Evolutionary conservation across 2,329 filamentous ascomycete species (phyloP).

Genomic region (Simplicillium sp.): DNA sequence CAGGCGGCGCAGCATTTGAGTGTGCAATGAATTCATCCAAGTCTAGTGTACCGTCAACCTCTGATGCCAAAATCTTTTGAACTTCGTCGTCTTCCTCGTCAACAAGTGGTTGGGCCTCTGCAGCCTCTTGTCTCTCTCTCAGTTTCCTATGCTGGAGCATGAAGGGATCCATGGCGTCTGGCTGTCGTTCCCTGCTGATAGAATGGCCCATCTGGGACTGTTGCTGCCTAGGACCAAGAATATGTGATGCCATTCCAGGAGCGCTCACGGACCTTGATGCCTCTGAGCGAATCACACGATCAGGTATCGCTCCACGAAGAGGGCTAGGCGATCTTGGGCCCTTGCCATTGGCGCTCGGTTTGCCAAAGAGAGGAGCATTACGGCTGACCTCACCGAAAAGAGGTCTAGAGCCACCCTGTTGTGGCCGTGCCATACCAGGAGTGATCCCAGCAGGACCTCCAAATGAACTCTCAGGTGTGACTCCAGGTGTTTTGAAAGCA

Average conservation of each 20-base stretch:
- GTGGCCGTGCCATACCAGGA: slow-evolving; percentile 21
- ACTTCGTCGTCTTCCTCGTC: slow-evolving; percentile 64
- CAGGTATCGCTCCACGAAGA: slow-evolving; percentile 47
- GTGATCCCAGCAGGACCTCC: slow-evolving; percentile 33
- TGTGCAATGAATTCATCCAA: slow-evolving; percentile 62
- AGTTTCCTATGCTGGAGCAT: slow-evolving; percentile 40
- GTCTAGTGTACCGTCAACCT: slow-evolving; percentile 49
- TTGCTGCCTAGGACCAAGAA: slow-evolving; percentile 32
- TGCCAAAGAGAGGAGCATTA: slow-evolving; percentile 43
- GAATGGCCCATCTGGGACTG: slow-evolving; percentile 26
- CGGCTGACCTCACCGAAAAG: slow-evolving; percentile 47
- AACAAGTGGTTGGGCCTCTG: slow-evolving; percentile 46
- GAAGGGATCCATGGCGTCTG: slow-evolving; percentile 33
- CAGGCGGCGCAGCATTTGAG: slow-evolving; percentile 41
- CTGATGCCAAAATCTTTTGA: slow-evolving; percentile 50
- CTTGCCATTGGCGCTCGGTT: slow-evolving; percentile 35
- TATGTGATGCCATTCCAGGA: slow-evolving; percentile 47
- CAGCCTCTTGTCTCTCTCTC: slow-evolving; percentile 45
- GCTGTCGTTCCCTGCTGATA: slow-evolving; percentile 25
- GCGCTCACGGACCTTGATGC: slow-evolving; percentile 49
- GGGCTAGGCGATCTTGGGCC: slow-evolving; percentile 65
- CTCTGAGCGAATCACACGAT: slow-evolving; percentile 38
- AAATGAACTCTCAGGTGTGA: slow-evolving; percentile 52
- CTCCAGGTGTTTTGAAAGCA: slow-evolving; percentile 35
- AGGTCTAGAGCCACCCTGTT: slow-evolving; percentile 30